These are phyloP conservation scores for Lactarius akahatsu DNA, from an alignment of 768 basidiomycete species.

Conservation along the genomic window DNA sequence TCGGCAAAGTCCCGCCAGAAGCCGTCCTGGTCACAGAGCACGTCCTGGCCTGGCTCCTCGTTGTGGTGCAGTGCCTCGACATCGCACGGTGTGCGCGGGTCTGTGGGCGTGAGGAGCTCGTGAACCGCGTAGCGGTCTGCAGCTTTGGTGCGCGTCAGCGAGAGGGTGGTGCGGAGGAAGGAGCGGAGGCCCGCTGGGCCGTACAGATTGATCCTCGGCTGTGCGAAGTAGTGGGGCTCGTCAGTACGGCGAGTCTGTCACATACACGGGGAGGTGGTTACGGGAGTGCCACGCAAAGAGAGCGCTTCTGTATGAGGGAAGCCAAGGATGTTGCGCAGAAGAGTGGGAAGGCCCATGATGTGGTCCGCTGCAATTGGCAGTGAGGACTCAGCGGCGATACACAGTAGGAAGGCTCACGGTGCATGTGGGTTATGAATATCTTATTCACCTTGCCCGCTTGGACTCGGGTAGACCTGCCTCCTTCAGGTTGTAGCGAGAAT, in stretches of 20 bases:
- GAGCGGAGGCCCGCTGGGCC: conserved; percentile 76
- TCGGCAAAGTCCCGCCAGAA: conserved; percentile 61
- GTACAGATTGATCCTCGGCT: conserved; percentile 64
- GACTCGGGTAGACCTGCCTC: conserved; percentile 40
- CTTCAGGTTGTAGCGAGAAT: conserved; percentile 54
- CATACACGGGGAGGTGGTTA: not conserved
- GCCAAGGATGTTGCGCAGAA: conserved; percentile 58
- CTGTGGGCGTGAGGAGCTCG: conserved; percentile 64
- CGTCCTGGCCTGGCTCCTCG: conserved; percentile 62
- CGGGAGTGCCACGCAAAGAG: conserved; percentile 23
- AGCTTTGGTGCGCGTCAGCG: conserved; percentile 62
- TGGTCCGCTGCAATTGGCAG: conserved; percentile 56
- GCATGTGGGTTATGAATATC: conserved; percentile 85
- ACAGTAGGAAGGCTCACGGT: conserved; percentile 43
- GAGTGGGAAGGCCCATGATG: conserved; percentile 67
- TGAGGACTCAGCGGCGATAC: conserved; percentile 1
- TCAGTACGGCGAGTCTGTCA: not conserved
- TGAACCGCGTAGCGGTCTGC: conserved; percentile 71
- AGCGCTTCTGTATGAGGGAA: conserved; percentile 41
- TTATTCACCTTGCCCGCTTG: conserved; percentile 53
- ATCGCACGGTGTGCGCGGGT: conserved; percentile 53
- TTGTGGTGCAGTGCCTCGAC: conserved; percentile 53
- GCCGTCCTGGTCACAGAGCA: conserved; percentile 53
- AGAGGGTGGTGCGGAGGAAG: conserved; percentile 70
- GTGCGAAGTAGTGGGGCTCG: not conserved